These are phyloP conservation scores for Kwoniella sp. DNA, from an alignment of 768 basidiomycete species.

Conservation along the genomic window DNA sequence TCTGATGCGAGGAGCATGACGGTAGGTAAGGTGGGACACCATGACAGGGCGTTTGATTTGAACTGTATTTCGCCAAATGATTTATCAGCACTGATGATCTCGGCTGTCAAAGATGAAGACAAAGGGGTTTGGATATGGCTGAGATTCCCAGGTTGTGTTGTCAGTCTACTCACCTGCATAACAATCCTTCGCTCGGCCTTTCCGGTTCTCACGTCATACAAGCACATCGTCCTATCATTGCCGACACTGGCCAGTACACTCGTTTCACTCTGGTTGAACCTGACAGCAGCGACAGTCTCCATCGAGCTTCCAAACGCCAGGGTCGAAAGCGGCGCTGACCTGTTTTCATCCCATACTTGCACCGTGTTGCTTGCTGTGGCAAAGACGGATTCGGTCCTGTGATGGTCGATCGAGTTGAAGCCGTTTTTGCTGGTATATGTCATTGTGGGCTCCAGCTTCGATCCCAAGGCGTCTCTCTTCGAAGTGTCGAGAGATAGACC, in stretches of 20 bases:
- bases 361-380: slow-evolving; percentile 91
- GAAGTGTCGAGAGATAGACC: slow-evolving; percentile 49
- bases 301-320: slow-evolving; percentile 82
- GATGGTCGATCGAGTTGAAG: slow-evolving; percentile 95
- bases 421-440: slow-evolving; percentile 83
- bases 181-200: slow-evolving; percentile 89
- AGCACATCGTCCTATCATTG: slow-evolving; percentile 89
- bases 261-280: slow-evolving; percentile 91
- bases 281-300: slow-evolving; percentile 83
- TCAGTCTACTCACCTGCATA: slow-evolving; percentile 79
- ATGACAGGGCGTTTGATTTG: slow-evolving; percentile 83
- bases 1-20: slow-evolving; percentile 91
- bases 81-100: background rate
- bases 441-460: slow-evolving; percentile 64
- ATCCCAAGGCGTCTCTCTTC: slow-evolving; percentile 43
- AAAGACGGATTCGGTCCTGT: slow-evolving; percentile 82
- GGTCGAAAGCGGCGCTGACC: slow-evolving; percentile 82
- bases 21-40: slow-evolving; percentile 96
- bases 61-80: slow-evolving; percentile 61
- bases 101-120: background rate
- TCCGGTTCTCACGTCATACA: slow-evolving; percentile 95
- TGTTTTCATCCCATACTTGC: slow-evolving; percentile 97
- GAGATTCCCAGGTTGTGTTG: too few relatives aligned
- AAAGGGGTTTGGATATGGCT: too few relatives aligned
- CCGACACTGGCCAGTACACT: slow-evolving; percentile 94